Evolutionary conservation across 768 basidiomycete genomes (phyloP).

Genomic region (Tricholoma matsutake): DNA sequence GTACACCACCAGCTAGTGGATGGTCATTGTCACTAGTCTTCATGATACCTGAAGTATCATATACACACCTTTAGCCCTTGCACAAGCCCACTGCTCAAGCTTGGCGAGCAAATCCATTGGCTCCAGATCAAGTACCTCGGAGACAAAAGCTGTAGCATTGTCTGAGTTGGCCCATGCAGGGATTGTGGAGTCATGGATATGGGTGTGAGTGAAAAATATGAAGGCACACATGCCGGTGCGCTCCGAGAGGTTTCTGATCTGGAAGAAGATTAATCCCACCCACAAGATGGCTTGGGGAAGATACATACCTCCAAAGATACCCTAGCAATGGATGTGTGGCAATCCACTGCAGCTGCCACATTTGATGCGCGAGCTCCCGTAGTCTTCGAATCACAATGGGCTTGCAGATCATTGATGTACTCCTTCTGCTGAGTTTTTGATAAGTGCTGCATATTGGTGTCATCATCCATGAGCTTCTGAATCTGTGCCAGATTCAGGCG

Average conservation of each 20-base stretch:
- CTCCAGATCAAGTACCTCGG: not conserved
- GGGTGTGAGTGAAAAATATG: not conserved
- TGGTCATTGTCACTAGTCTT: not conserved
- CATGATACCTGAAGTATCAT: not conserved
- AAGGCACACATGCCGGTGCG: not conserved
- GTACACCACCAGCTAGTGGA: not conserved
- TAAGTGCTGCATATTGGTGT: not conserved
- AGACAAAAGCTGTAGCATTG: not conserved
- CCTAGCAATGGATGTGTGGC: not conserved
- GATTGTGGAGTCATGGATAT: not conserved
- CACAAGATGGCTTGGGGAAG: not conserved
- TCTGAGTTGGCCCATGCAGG: not conserved
- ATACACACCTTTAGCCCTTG: conserved; percentile 1
- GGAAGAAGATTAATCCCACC: not conserved
- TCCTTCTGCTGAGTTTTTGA: not conserved
- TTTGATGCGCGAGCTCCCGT: not conserved
- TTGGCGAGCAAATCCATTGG: not conserved
- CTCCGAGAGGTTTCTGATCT: too few relatives aligned
- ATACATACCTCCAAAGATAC: not conserved
- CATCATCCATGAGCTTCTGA: conserved; percentile 1
- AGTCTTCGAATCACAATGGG: not conserved
- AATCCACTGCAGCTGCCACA: not conserved
- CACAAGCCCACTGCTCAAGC: not conserved
- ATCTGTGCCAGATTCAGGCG: not conserved
- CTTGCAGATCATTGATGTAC: not conserved